phyloP scores from a whole-genome alignment of 139 green algal species.

The Yamagishiella unicocca region DNA sequence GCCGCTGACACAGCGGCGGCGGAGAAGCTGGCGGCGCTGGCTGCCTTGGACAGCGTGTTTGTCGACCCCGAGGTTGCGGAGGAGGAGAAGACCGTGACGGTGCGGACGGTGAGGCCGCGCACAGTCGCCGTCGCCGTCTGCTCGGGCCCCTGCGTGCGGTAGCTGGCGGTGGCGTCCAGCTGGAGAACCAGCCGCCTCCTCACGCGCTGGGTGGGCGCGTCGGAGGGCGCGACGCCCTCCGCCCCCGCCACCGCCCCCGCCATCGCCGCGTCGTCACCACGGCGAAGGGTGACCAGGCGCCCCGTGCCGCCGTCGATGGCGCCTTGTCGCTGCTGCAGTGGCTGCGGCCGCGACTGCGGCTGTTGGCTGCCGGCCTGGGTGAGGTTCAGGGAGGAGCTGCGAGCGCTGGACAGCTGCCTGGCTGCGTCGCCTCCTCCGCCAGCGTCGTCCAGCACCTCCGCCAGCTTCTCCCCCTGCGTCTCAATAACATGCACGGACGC shows the following conservation, averaged over 20 bases:
- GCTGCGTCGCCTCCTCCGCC: not conserved
- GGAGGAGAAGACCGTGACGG: slow-evolving; percentile 25
- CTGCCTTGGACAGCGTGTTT: not conserved
- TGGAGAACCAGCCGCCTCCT: slow-evolving; percentile 61
- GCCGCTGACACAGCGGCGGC: not conserved
- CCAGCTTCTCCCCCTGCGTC: not conserved
- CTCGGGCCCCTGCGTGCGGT: not conserved
- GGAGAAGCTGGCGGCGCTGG: not conserved
- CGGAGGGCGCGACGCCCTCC: no score
- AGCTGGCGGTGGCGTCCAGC: slow-evolving; percentile 51
- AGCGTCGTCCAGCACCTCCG: not conserved
- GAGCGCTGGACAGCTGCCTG: not conserved
- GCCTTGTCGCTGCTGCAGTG: not conserved
- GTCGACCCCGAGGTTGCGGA: not conserved
- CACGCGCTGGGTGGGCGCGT: not conserved
- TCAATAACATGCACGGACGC: slow-evolving; percentile 52
- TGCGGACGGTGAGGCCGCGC: slow-evolving; percentile 27
- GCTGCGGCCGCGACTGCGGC: slow-evolving; percentile 7
- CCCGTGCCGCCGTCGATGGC: not conserved
- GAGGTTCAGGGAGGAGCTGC: slow-evolving; percentile 14
- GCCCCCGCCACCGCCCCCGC: not conserved
- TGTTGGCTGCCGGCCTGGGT: slow-evolving; percentile 7
- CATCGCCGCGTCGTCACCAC: not conserved
- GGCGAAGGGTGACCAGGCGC: not conserved
- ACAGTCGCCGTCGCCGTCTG: slow-evolving; percentile 4